Conservation (phyloP, 2,329 filamentous ascomycete genomes). For the Daldinia eschscholtzii region DNA sequence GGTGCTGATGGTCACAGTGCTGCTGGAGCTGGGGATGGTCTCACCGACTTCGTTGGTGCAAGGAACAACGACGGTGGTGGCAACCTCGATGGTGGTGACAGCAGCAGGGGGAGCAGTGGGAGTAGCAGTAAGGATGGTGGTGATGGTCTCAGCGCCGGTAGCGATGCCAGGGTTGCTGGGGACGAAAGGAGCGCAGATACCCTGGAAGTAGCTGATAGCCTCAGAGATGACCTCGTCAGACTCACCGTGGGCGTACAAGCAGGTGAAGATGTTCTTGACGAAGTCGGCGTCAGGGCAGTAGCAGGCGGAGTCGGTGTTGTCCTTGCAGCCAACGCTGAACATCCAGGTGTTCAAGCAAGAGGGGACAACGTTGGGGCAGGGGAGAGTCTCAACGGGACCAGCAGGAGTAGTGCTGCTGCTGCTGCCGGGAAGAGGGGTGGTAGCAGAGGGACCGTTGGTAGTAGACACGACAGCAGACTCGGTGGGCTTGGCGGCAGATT, state of each 20-base stretch:
- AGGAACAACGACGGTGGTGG: slow-evolving; percentile 65
- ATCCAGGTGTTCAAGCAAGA: slow-evolving; percentile 95
- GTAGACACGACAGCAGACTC: slow-evolving; percentile 18
- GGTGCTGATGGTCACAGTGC: slow-evolving; percentile 61
- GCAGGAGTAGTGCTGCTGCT: slow-evolving; percentile 45
- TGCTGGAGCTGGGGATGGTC: slow-evolving; percentile 64
- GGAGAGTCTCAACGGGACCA: slow-evolving; percentile 60
- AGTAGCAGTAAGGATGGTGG: slow-evolving; percentile 69
- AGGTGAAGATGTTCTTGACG: slow-evolving; percentile 83
- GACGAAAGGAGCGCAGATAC: slow-evolving; percentile 85
- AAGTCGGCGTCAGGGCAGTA: slow-evolving; percentile 87
- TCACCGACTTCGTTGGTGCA: slow-evolving; percentile 61
- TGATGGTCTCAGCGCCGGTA: slow-evolving; percentile 76
- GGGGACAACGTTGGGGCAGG: slow-evolving; percentile 80
- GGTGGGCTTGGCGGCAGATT: slow-evolving; percentile 31
- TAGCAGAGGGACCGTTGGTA: slow-evolving; percentile 27
- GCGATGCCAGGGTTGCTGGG: slow-evolving; percentile 86
- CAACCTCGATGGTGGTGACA: slow-evolving; percentile 62
- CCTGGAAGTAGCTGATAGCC: slow-evolving; percentile 87
- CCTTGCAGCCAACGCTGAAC: slow-evolving; percentile 77
- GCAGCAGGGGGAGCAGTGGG: slow-evolving; percentile 58
- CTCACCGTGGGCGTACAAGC: slow-evolving; percentile 81
- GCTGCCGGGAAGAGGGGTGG: slow-evolving; percentile 38
- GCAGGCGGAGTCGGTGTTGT: slow-evolving; percentile 86
- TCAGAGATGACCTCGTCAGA: slow-evolving; percentile 74